Percentiles rank a stretch among this genome's conserved stretches.
phyloP scores from a whole-genome alignment of 2,329 filamentous ascomycete genomes.

The Aspergillus felis region DNA sequence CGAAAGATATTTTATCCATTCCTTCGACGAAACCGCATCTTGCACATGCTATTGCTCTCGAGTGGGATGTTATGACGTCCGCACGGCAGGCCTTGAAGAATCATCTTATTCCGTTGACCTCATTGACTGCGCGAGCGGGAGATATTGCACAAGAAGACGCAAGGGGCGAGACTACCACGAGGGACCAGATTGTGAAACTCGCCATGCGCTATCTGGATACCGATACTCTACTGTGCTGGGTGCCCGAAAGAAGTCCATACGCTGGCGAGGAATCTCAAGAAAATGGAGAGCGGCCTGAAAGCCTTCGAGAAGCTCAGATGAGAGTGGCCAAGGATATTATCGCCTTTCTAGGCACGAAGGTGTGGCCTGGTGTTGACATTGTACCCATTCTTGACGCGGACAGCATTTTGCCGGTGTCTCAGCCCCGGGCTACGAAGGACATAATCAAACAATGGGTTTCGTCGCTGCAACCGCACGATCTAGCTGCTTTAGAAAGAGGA shows the following conservation, averaged over 20 bases:
- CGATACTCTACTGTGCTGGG: constrained; percentile 91
- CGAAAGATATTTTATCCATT: constrained; percentile 68
- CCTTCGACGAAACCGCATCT: constrained; percentile 75
- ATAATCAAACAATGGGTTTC: constrained; percentile 74
- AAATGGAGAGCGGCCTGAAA: constrained; percentile 49
- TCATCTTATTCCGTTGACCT: constrained; percentile 87
- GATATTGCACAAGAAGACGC: constrained; percentile 72
- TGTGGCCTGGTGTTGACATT: constrained; percentile 83
- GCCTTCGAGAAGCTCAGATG: constrained; percentile 69
- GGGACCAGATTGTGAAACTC: constrained; percentile 61
- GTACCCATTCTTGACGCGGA: constrained; percentile 73
- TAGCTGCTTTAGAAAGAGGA: constrained; percentile 81
- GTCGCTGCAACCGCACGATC: constrained; percentile 69
- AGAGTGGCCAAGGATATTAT: constrained; percentile 67
- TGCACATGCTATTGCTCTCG: constrained; percentile 78
- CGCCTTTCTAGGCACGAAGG: constrained; percentile 62
- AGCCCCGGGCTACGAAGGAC: constrained; percentile 70
- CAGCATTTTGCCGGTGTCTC: constrained; percentile 70
- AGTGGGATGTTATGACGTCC: constrained; percentile 85
- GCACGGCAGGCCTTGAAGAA: constrained; percentile 79
- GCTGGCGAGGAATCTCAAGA: constrained; percentile 48
- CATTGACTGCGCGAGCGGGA: constrained; percentile 74
- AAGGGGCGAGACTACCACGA: constrained; percentile 48
- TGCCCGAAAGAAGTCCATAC: constrained; percentile 52
- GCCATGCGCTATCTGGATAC: constrained; percentile 86